Conservation (phyloP, 805 yeast genomes). For the Saturnispora serradocipensis region DNA sequence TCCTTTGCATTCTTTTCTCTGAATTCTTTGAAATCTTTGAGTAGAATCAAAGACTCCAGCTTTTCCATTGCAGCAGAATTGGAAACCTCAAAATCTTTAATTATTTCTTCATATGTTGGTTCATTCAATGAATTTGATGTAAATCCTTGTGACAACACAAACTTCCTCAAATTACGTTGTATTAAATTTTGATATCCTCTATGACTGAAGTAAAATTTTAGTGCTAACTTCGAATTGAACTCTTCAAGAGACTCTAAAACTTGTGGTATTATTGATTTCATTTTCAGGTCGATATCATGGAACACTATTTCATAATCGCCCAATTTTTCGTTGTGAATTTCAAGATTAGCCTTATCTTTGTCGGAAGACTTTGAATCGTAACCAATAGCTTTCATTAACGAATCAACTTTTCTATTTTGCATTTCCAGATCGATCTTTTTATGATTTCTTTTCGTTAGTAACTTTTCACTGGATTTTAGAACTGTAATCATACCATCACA, state of each 20-base stretch:
- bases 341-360: conserved; percentile 31
- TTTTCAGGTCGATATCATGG: conserved; percentile 31
- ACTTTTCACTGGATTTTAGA: conserved; percentile 30
- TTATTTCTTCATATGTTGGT: conserved; percentile 27
- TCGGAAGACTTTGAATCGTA: conserved; percentile 18
- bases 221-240: conserved; percentile 35
- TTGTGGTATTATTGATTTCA: conserved; percentile 38
- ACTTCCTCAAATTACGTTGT: conserved; percentile 23
- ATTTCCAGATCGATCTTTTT: conserved; percentile 35
- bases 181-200: conserved; percentile 28
- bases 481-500: conserved; percentile 33
- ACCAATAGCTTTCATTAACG: conserved; percentile 22
- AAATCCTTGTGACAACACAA: conserved; percentile 13
- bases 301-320: conserved; percentile 27
- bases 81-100: conserved; percentile 31
- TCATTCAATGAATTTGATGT: conserved; percentile 1
- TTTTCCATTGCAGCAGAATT: conserved; percentile 30
- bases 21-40: conserved; percentile 30
- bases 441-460: conserved; percentile 36
- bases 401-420: conserved; percentile 30
- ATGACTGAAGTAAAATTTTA: conserved; percentile 32
- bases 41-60: conserved; percentile 30
- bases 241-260: conserved; percentile 38
- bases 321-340: conserved; percentile 24
- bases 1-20: conserved; percentile 30